Conservation (phyloP, 306 rosid genomes). For the Phaseolus lunatus region DNA sequence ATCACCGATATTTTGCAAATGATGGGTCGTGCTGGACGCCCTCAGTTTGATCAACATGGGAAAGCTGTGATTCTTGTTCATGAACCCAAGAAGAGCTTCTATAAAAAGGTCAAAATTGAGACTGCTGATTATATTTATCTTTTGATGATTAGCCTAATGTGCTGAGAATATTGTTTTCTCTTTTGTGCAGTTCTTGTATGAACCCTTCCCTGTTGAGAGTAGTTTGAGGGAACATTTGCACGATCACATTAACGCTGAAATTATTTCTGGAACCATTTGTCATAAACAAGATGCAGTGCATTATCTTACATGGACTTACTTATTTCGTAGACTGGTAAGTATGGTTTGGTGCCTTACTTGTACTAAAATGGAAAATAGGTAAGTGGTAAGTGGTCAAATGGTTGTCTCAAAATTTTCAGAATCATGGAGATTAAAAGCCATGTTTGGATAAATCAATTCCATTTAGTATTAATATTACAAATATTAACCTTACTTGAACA, state of each 20-base stretch:
- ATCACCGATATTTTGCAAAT: constrained; percentile 97
- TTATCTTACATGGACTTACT: constrained; percentile 97
- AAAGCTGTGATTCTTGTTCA: constrained; percentile 99
- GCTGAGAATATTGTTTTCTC: constrained; percentile 42
- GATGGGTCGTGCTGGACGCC: constrained; percentile 99
- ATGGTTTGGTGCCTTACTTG: constrained; percentile 32
- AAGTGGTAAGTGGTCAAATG: neutral
- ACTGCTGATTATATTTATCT: constrained; percentile 34
- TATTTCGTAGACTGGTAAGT: constrained; percentile 93
- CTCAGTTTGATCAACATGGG: constrained; percentile 98
- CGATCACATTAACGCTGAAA: constrained; percentile 90
- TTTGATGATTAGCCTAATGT: constrained; percentile 28
- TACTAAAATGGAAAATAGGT: neutral
- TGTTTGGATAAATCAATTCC: neutral
- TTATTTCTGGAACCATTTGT: constrained; percentile 93
- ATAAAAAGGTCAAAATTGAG: constrained; percentile 75
- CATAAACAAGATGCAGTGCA: constrained; percentile 95
- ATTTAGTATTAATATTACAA: neutral
- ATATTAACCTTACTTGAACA: neutral
- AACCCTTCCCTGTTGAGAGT: constrained; percentile 98
- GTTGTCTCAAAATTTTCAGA: neutral
- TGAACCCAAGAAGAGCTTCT: constrained; percentile 97
- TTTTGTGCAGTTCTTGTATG: constrained; percentile 85
- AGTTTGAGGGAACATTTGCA: constrained; percentile 92
- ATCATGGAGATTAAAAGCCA: neutral